A percentile compares a stretch with the other conserved stretches of the same genome.
Evolutionary conservation across 1,284 basidiomycete species (phyloP).

Genomic region (Rhodotorula sp.): DNA sequence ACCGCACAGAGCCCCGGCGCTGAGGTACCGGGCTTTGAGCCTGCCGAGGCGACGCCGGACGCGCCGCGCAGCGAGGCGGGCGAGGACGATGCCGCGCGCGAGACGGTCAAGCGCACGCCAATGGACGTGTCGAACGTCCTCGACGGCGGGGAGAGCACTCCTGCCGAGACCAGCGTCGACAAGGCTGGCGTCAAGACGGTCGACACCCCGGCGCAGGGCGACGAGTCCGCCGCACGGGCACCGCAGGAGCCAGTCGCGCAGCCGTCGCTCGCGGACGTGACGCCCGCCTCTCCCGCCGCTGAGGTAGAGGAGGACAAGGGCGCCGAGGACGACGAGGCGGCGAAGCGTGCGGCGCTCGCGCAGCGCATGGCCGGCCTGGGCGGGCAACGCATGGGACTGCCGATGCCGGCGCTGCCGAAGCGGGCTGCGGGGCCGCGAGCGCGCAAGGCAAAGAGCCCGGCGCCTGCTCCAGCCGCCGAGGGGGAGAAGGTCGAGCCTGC

Average conservation of each 20-base stretch:
- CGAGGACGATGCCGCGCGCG: conserved; percentile 5
- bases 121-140: background rate
- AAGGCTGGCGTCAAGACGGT: background rate
- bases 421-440: conserved; percentile 26
- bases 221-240: background rate
- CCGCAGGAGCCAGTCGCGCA: background rate
- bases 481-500: background rate
- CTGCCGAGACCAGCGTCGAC: conserved; percentile 13
- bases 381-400: conserved; percentile 78
- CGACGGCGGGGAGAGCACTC: background rate
- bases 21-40: conserved; percentile 27
- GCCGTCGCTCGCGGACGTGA: background rate
- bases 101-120: background rate
- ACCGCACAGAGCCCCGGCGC: conserved; percentile 19
- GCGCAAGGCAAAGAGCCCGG: conserved; percentile 1
- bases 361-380: conserved; percentile 85
- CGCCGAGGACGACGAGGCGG: conserved; percentile 27
- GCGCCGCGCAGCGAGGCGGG: background rate
- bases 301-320: conserved; percentile 21
- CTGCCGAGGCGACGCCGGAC: conserved; percentile 14
- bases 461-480: background rate
- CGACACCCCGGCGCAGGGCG: background rate
- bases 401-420: conserved; percentile 39
- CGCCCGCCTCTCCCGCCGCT: conserved; percentile 1
- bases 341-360: conserved; percentile 68